Base-by-base conservation (phyloP, 768 basidiomycete species). In the Lyophyllum shimeji region DNA sequence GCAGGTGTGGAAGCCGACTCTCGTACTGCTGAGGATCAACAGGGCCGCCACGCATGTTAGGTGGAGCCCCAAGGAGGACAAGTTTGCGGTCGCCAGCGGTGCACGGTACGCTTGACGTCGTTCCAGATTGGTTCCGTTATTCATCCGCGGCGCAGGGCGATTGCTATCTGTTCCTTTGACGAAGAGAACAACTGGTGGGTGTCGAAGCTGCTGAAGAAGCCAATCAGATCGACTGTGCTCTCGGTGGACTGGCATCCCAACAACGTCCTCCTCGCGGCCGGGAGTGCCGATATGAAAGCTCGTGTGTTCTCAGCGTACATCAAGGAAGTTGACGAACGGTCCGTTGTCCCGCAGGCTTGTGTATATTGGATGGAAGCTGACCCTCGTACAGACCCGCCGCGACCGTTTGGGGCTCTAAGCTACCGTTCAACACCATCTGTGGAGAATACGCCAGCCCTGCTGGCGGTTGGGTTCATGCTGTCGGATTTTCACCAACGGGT, bases 131-230 rank as follows among this genome's bases (percentile, higher is more conserved):
- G 8, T 13, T 12, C 2, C 27, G 50, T 7, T 39, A 50, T 34
- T 56, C 55, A 48, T 58, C 15, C 23, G 52, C 45, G 23, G 1
- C 29, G 15, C 40, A 93, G 96, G 39, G 90, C 95, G 33, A 95
- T 98, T 64, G 93, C 95, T 11, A 84, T 99, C 47, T 99, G 97
- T 70, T 95, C 92, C 17, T 99, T 97, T 67, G 97, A 99, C 69
- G 81, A 90, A 9, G 97, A 99, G 76, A 95, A 90, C 74, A 90
- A 99, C 71, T 99, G 97, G 97, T 99, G 97, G 97, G 93, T 97
- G 3, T 88, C 95, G 17, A 94, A 93, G 69, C 89, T 90, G 57
- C 77, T 99, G 69, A 99, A 98, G 86, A 98, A 98, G 73, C 97
- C 97, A 23, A 90, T 99, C 65, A 76, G 94, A 60, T 94, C 94